phyloP scores from a whole-genome alignment of 129 eudicot species.

The Tagetes erecta region DNA sequence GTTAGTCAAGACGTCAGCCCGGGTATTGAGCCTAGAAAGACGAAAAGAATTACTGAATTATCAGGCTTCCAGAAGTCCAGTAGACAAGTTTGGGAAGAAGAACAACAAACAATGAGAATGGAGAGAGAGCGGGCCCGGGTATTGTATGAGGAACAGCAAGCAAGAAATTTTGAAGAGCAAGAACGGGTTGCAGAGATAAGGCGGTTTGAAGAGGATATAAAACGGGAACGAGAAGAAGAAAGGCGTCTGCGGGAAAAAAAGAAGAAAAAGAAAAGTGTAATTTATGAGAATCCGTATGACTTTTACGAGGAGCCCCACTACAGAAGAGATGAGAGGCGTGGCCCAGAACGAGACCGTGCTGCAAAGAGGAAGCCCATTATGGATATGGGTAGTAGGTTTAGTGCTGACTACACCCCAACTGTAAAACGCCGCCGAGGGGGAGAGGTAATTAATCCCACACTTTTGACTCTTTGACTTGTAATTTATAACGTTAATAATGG shows the following conservation, averaged over 20 bases:
- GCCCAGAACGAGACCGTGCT: constrained; percentile 54
- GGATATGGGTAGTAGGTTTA: constrained; percentile 52
- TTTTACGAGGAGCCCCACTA: constrained; percentile 57
- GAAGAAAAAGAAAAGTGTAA: constrained; percentile 71
- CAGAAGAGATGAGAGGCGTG: constrained; percentile 62
- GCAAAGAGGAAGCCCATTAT: constrained; percentile 52
- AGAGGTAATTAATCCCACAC: constrained; percentile 55
- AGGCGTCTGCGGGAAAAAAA: constrained; percentile 53
- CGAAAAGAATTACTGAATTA: constrained; percentile 66
- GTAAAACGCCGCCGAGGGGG: constrained; percentile 91
- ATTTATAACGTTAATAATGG: background rate
- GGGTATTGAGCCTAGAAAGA: constrained; percentile 60
- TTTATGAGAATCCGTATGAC: constrained; percentile 46
- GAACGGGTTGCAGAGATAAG: constrained; percentile 57
- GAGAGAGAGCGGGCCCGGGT: constrained; percentile 47
- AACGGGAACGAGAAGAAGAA: constrained; percentile 85
- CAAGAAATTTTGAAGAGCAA: constrained; percentile 58
- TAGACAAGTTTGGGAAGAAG: constrained; percentile 58
- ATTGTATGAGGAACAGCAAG: constrained; percentile 38
- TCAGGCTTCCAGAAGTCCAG: constrained; percentile 48
- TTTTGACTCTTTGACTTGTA: background rate
- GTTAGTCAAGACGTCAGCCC: constrained; percentile 66
- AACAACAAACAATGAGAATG: constrained; percentile 51
- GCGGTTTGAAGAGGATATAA: constrained; percentile 67
- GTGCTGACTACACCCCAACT: constrained; percentile 53